These are phyloP conservation scores for Claviceps fusiformis DNA, from an alignment of 2,329 filamentous ascomycete genomes.

Conservation along the genomic window DNA sequence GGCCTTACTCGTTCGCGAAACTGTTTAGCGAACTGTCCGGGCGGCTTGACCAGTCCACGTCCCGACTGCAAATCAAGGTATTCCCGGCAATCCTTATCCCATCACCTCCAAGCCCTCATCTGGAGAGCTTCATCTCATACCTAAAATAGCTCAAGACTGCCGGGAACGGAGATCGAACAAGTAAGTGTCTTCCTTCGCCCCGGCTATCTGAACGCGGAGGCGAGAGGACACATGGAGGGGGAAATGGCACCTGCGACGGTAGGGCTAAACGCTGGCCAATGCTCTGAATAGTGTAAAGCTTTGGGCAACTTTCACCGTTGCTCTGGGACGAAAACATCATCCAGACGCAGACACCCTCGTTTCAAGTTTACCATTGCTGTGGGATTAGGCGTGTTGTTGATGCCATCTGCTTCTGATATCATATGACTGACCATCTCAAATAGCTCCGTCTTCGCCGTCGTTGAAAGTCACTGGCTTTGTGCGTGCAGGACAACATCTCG, in stretches of 20 bases:
- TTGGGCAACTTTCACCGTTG: background rate
- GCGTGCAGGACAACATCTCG: constrained; percentile 12
- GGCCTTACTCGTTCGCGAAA: background rate
- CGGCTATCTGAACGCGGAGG: background rate
- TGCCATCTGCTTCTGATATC: background rate
- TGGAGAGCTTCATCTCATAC: background rate
- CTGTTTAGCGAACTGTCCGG: background rate
- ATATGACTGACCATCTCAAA: constrained; percentile 1
- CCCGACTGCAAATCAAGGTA: background rate
- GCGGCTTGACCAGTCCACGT: background rate
- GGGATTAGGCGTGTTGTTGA: background rate
- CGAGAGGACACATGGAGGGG: background rate
- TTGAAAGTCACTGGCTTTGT: constrained; percentile 8
- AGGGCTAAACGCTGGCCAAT: background rate
- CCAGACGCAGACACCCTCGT: background rate
- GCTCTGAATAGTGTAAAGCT: background rate
- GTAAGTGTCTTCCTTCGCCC: background rate
- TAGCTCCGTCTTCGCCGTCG: background rate
- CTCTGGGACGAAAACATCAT: background rate
- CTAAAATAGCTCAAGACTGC: background rate
- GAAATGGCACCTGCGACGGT: background rate
- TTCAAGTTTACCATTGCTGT: background rate
- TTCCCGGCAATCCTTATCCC: background rate
- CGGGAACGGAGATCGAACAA: background rate
- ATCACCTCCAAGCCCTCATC: background rate